phyloP scores from a whole-genome alignment of 257 asterid species.

The Anisodus acutangulus region DNA sequence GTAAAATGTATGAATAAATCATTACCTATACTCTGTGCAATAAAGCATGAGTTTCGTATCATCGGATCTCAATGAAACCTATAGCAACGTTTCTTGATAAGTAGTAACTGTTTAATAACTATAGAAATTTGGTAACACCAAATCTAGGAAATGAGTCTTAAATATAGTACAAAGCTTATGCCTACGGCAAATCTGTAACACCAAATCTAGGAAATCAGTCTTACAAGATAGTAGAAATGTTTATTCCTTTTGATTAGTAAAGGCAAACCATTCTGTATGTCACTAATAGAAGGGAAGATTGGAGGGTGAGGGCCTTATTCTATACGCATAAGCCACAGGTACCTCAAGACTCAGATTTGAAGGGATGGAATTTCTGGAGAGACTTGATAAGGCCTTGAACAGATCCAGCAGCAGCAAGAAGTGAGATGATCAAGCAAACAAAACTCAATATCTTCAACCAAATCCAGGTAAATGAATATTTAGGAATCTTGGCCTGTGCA shows the following conservation, averaged over 20 bases:
- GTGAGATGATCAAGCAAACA: slow-evolving; percentile 55
- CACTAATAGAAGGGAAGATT: not conserved
- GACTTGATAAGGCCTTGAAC: slow-evolving; percentile 53
- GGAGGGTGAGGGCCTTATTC: not conserved
- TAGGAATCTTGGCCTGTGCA: slow-evolving; percentile 40
- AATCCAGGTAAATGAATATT: slow-evolving; percentile 48
- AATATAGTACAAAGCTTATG: not conserved
- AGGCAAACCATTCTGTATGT: not conserved
- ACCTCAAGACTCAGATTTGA: slow-evolving; percentile 49
- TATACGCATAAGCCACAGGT: not conserved
- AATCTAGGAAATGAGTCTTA: slow-evolving; percentile 14
- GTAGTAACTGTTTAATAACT: not conserved
- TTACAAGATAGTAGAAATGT: not conserved
- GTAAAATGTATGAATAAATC: not conserved
- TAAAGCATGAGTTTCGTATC: not conserved
- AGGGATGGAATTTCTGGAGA: slow-evolving; percentile 37
- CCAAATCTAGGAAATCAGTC: not conserved
- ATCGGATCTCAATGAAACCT: slow-evolving; percentile 6
- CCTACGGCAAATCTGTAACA: not conserved
- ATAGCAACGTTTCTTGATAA: not conserved
- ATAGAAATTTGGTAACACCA: not conserved
- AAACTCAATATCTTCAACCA: slow-evolving; percentile 49
- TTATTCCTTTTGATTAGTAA: not conserved
- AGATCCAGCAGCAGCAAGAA: slow-evolving; percentile 73
- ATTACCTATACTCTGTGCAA: slow-evolving; percentile 14